These are phyloP conservation scores for Annona squamosa DNA, from an alignment of 164 flowering plant species.

Conservation along the genomic window DNA sequence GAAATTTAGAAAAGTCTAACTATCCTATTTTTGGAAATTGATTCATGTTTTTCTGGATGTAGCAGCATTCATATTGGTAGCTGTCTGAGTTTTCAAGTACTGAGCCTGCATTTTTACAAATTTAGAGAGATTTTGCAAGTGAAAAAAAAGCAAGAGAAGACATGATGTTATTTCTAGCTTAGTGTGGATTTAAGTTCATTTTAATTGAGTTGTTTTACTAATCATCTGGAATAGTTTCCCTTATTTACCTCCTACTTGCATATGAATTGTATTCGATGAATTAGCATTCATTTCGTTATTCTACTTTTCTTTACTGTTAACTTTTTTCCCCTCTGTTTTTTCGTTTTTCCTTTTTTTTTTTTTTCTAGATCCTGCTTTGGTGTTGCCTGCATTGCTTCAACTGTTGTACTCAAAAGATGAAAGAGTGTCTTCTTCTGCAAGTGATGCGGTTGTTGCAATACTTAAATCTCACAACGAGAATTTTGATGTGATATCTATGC, in stretches of 20 bases:
- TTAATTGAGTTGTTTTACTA: no score
- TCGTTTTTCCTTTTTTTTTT: neutral
- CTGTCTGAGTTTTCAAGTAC: neutral
- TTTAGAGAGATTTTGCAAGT: no score
- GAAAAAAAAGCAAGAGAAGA: no score
- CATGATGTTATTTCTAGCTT: no score
- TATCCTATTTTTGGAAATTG: neutral
- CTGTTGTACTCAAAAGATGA: slow-evolving; percentile 34
- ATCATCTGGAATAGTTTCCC: neutral
- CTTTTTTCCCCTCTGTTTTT: neutral
- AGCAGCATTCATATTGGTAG: neutral
- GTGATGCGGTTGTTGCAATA: slow-evolving; percentile 37
- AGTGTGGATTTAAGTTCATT: no score
- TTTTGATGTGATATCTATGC: slow-evolving; percentile 44
- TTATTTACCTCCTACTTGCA: no score
- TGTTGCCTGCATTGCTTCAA: slow-evolving; percentile 48
- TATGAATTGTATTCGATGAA: neutral
- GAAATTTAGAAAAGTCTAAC: neutral
- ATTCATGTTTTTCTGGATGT: neutral
- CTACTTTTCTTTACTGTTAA: neutral
- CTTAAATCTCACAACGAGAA: slow-evolving; percentile 48
- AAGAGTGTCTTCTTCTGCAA: slow-evolving; percentile 30
- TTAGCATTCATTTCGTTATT: neutral
- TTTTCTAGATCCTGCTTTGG: slow-evolving; percentile 49
- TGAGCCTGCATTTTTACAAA: no score